Base-by-base conservation (phyloP, 2,329 filamentous ascomycete genomes). In the Leptographium wingfieldii region DNA sequence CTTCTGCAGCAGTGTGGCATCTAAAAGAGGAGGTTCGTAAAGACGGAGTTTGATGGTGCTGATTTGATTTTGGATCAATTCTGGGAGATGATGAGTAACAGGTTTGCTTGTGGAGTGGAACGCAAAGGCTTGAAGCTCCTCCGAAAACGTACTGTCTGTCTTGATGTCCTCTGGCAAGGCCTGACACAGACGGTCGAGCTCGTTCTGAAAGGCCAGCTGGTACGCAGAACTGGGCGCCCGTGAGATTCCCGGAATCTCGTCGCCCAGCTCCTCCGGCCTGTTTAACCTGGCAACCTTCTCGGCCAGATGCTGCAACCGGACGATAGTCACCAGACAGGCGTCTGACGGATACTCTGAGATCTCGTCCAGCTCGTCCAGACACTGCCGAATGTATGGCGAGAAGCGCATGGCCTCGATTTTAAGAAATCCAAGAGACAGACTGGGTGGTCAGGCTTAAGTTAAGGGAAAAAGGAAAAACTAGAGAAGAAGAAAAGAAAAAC, bases 361-460 rank as follows among this genome's bases (percentile, higher is more conserved):
- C 0, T 72, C 66, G 27, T 80, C 73, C 0, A 84, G 67, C 3
- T 77, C 70, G 3, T 68, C 68, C 5, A 81, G 66, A 57, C 80
- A 82, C 58, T 78, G 74, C 12, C 80, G 74, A 1, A 80, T 71
- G 59, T 83, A 82, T 5, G 71, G 70, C 0, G 78, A 78, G 57
- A 77, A 83, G n/a, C 72, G 74, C 68, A 80, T 73, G 0, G 78
- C 69, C 16, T 81, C 76, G 5, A 76, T 72, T 63, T 74, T 71
- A 56, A 75, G 67, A 63, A 78, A 74, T 1, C 72, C 72, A 2
- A 76, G 67, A 0, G 75, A 70, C 33, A 77, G 68, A 0, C 76
- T 77, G n/a, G 10, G 16, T 9, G 10, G 2, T 22, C 22, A 22
- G 22, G 22, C 22, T 22, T 22, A 22, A 22, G 11, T 56, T 5